A percentile compares a stretch with the other conserved stretches of the same genome.
These are phyloP conservation scores for Claviceps cyperi DNA, from an alignment of 2,329 filamentous ascomycete genomes.

Conservation along the genomic window DNA sequence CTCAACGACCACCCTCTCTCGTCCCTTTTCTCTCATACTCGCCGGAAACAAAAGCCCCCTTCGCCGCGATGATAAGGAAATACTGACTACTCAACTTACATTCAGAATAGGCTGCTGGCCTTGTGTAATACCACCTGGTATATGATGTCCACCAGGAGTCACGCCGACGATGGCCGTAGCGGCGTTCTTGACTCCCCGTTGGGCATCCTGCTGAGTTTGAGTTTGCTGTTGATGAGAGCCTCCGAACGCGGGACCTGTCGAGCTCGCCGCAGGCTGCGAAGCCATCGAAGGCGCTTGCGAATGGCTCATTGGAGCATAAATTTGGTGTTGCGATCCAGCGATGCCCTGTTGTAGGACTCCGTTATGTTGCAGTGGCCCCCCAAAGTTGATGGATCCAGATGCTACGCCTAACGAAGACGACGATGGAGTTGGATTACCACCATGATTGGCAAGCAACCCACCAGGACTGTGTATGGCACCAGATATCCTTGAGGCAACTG, in stretches of 20 bases:
- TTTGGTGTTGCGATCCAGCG: slow-evolving; percentile 34
- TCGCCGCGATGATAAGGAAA: neutral
- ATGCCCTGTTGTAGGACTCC: slow-evolving; percentile 33
- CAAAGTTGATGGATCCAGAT: slow-evolving; percentile 37
- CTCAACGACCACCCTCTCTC: neutral
- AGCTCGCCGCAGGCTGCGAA: slow-evolving; percentile 43
- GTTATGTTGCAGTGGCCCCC: slow-evolving; percentile 41
- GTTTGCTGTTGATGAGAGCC: slow-evolving; percentile 36
- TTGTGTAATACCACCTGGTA: slow-evolving; percentile 24
- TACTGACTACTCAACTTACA: slow-evolving; percentile 24
- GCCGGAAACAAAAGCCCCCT: neutral
- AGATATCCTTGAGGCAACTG: slow-evolving; percentile 67
- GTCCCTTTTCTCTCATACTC: neutral
- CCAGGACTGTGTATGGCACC: slow-evolving; percentile 85
- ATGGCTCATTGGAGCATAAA: slow-evolving; percentile 42
- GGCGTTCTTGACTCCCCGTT: slow-evolving; percentile 31
- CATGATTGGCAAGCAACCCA: slow-evolving; percentile 66
- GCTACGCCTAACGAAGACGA: slow-evolving; percentile 37
- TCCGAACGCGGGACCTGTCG: slow-evolving; percentile 52
- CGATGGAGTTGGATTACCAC: slow-evolving; percentile 37
- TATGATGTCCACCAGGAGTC: slow-evolving; percentile 22
- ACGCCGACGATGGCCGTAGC: slow-evolving; percentile 34
- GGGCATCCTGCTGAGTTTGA: slow-evolving; percentile 37
- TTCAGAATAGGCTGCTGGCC: slow-evolving; percentile 34
- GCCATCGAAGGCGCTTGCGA: slow-evolving; percentile 33